Evolutionary conservation across 2,329 filamentous ascomycete species (phyloP).

Genomic region (Colletotrichum sidae): DNA sequence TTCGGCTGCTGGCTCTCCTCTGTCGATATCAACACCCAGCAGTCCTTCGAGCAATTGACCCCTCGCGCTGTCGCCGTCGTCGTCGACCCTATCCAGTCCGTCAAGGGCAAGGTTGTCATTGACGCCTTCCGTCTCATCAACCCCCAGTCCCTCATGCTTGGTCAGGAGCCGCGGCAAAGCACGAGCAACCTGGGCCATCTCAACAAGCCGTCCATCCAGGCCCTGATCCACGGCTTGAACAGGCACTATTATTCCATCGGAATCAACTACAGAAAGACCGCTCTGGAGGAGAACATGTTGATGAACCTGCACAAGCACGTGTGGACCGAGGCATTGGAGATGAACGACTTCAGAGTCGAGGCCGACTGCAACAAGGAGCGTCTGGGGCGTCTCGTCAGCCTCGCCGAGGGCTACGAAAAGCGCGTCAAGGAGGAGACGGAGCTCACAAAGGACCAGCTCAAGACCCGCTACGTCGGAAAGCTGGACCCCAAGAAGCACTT

Average conservation of each 20-base stretch:
- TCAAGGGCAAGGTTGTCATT: slow-evolving; percentile 99
- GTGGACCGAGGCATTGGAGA: slow-evolving; percentile 97
- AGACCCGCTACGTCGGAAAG: slow-evolving; percentile 99
- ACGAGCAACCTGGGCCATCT: slow-evolving; percentile 97
- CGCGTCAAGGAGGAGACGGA: slow-evolving; percentile 99
- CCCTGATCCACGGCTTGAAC: slow-evolving; percentile 97
- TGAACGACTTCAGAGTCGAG: slow-evolving; percentile 94
- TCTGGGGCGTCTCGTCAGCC: slow-evolving; percentile 85
- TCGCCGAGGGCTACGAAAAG: slow-evolving; percentile 98
- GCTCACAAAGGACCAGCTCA: slow-evolving; percentile 95
- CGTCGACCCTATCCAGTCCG: slow-evolving; percentile 97
- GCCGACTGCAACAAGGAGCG: slow-evolving; percentile 87
- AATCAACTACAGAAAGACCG: slow-evolving; percentile 98
- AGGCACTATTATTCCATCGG: slow-evolving; percentile 99
- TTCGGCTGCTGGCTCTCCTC: slow-evolving; percentile 99
- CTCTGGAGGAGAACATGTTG: slow-evolving; percentile 98
- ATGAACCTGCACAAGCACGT: slow-evolving; percentile 99
- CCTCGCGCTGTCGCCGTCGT: slow-evolving; percentile 97
- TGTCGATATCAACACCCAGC: slow-evolving; percentile 99
- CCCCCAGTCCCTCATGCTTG: slow-evolving; percentile 96
- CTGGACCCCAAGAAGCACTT: slow-evolving; percentile 99
- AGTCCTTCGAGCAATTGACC: slow-evolving; percentile 99
- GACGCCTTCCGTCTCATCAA: slow-evolving; percentile 99
- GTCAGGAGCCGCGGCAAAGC: slow-evolving; percentile 96
- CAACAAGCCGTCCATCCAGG: slow-evolving; percentile 99